phyloP scores from a whole-genome alignment of 495 filamentous ascomycete genomes.

The Hyaloscypha hepaticicola region DNA sequence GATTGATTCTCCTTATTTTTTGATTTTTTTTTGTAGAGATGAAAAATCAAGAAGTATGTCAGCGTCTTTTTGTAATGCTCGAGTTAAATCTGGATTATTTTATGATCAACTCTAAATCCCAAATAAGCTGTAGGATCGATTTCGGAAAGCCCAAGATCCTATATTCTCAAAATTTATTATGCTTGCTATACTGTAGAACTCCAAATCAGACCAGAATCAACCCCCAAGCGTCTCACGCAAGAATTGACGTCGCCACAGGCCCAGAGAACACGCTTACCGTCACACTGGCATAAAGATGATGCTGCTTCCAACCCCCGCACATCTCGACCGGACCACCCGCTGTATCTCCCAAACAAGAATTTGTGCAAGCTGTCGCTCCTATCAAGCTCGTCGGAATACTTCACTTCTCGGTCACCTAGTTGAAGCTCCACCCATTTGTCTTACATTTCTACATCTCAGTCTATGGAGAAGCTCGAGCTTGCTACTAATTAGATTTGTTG shows the following conservation, averaged over 20 bases:
- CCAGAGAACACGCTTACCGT: not conserved
- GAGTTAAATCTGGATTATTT: too few relatives aligned
- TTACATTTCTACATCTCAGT: too few relatives aligned
- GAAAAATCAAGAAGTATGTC: too few relatives aligned
- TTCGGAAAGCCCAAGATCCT: not conserved
- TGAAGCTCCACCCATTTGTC: too few relatives aligned
- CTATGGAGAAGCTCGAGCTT: too few relatives aligned
- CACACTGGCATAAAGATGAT: not conserved
- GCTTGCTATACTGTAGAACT: not conserved
- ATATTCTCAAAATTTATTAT: not conserved
- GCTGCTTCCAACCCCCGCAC: constrained; percentile 3
- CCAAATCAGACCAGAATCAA: not conserved
- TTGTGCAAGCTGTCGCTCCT: constrained; percentile 1
- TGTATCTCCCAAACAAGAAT: not conserved
- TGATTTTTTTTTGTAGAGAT: too few relatives aligned
- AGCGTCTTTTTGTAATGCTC: too few relatives aligned
- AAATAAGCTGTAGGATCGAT: too few relatives aligned
- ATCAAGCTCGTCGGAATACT: constrained; percentile 2
- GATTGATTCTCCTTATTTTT: too few relatives aligned
- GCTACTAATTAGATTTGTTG: too few relatives aligned
- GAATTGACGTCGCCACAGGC: not conserved
- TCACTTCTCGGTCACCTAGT: too few relatives aligned
- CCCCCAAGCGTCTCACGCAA: not conserved
- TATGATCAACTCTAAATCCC: too few relatives aligned
- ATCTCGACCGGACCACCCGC: not conserved